Conservation (phyloP, 257 asterid genomes). For the Solanum sejunctum region DNA sequence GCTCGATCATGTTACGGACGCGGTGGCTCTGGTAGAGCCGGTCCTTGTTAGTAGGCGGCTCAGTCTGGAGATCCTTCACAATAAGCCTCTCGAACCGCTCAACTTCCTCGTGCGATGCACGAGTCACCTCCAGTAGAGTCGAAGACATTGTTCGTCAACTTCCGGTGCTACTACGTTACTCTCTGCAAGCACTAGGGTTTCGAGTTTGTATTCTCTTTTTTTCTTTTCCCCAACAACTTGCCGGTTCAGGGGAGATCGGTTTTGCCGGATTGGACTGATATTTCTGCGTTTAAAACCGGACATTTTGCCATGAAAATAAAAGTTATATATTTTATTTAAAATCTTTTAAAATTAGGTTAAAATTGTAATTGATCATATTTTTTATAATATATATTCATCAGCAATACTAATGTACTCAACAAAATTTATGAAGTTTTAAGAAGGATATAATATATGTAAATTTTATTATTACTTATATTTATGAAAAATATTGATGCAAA, state of each 20-base stretch:
- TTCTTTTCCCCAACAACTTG: neutral
- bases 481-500: too few species aligned
- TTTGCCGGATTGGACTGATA: neutral
- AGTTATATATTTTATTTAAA: too few species aligned
- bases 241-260: neutral
- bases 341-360: too few species aligned
- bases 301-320: neutral
- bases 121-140: constrained; percentile 75
- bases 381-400: too few species aligned
- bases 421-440: too few species aligned
- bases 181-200: constrained; percentile 13
- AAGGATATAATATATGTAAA: too few species aligned
- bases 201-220: neutral
- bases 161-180: neutral
- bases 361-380: too few species aligned
- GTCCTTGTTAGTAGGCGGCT: constrained; percentile 65
- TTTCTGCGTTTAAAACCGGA: neutral
- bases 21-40: constrained; percentile 94
- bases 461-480: too few species aligned
- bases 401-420: too few species aligned
- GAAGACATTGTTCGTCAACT: constrained; percentile 50
- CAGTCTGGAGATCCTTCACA: constrained; percentile 90
- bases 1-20: constrained; percentile 80
- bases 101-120: constrained; percentile 86
- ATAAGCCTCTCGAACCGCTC: constrained; percentile 81